Base-by-base conservation (phyloP, 768 basidiomycete species). In the Amanita subjunquillea region DNA sequence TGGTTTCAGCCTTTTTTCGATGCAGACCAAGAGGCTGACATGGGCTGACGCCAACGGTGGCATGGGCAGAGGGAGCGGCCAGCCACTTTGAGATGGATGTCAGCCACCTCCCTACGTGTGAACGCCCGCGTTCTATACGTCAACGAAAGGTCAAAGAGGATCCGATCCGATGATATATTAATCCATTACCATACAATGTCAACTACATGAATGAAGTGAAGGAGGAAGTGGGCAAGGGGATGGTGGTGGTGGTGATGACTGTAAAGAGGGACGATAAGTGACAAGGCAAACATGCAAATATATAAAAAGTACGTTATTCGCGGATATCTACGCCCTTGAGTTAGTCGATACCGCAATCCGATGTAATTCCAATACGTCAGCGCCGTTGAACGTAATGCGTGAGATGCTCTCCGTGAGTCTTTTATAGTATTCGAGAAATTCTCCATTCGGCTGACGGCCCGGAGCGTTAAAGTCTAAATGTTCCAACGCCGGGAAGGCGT, bases 401-500 rank as follows among this genome's bases (percentile, higher is more conserved):
- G 39, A 27, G 3, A 51, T 30, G 9, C n/a, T 34, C 37, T 39
- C 39, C 3, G 30, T 30, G 3, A 51, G 30, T 39, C 23, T 22
- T 42, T 34, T 29, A 42, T 51, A 51, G 40, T 51, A 38, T 29
- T 34, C 38, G 8, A 51, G 40, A 17, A 51, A 51, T 10, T 51
- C 50, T 4, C 9, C 6, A 2, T 39, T n/a, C 12, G 50, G 50
- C 22, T 30, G 25, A 5, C n/a, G 23, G 30, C 9, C 50, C 10
- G 50, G 50, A 27, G 40, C 50, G 12, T 12, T 15, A 43, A 51
- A 51, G 15, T 23, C 50, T 15, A 51, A 29, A 29, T 30, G 27
- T 32, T 51, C 38, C 38, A 51, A 20, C 13, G 40, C 50, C 40
- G 50, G 50, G 15, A 51, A 51, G 2, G 50, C 50, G 15, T 51